Conservation (phyloP, 495 filamentous ascomycete species). For the Aspergillus affinis region DNA sequence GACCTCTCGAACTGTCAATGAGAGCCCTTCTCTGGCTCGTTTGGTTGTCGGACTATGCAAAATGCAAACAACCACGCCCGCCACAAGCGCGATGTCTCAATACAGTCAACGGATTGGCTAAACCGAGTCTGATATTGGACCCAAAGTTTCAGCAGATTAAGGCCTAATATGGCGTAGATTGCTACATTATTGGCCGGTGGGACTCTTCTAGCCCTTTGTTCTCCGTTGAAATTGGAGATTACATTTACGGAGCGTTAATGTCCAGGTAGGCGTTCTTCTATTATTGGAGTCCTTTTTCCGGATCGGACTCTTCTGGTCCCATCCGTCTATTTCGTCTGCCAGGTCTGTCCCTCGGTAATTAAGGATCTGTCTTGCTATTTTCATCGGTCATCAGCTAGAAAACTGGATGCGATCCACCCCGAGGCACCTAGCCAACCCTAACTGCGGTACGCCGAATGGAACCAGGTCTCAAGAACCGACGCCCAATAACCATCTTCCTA, state of each 20-base stretch:
- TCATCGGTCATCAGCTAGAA: too few relatives aligned
- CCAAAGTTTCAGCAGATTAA: background rate
- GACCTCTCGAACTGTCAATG: background rate
- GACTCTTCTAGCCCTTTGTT: background rate
- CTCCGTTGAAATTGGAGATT: too few relatives aligned
- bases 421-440: background rate
- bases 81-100: conserved; percentile 8
- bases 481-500: background rate
- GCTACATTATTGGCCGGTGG: background rate
- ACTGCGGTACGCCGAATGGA: background rate
- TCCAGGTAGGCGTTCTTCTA: too few relatives aligned
- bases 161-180: background rate
- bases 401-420: background rate
- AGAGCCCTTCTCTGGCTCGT: background rate
- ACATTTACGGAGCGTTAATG: too few relatives aligned
- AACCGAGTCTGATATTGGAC: background rate
- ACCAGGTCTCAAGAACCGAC: background rate
- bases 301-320: too few relatives aligned
- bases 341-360: background rate
- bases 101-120: background rate
- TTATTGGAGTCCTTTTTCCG: too few relatives aligned
- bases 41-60: conserved; percentile 1
- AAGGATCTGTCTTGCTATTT: background rate
- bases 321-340: too few relatives aligned
- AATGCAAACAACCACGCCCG: conserved; percentile 5